phyloP scores from a whole-genome alignment of 306 rosid species.

The Malus sieversii region DNA sequence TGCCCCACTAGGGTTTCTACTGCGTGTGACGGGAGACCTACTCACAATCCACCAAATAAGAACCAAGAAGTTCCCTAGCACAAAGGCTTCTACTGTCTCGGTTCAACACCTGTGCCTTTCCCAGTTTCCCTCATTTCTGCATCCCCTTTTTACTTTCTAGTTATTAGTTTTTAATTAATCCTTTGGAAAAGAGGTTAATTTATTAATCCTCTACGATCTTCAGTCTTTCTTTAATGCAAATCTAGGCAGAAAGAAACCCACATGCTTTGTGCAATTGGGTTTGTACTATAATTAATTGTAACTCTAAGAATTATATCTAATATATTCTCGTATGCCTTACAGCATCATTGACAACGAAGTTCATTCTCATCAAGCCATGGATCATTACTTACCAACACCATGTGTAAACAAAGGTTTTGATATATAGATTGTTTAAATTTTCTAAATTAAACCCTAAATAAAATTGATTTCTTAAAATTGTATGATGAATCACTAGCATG shows the following conservation, averaged over 20 bases:
- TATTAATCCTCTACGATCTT: not conserved
- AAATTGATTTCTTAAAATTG: too few species aligned
- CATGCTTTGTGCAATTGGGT: not conserved
- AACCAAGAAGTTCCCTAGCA: constrained; percentile 32
- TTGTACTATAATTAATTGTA: too few species aligned
- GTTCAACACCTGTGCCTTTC: constrained; percentile 17
- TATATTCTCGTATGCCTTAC: not conserved
- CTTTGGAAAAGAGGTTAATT: not conserved
- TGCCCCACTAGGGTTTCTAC: constrained; percentile 27
- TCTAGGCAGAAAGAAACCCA: not conserved
- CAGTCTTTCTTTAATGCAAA: not conserved
- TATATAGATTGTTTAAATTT: not conserved
- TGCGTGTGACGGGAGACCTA: constrained; percentile 40
- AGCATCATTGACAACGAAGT: not conserved
- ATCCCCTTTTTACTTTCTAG: not conserved
- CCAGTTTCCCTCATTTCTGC: not conserved
- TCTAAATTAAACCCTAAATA: too few species aligned
- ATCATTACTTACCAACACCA: not conserved
- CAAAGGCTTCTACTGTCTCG: constrained; percentile 24
- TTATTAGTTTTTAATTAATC: not conserved
- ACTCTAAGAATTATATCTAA: not conserved
- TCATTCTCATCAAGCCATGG: not conserved
- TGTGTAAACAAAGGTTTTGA: not conserved
- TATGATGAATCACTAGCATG: too few species aligned
- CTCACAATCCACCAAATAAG: constrained; percentile 49